Evolutionary conservation across 768 basidiomycete genomes (phyloP).

Genomic region (Leccinum boreale): DNA sequence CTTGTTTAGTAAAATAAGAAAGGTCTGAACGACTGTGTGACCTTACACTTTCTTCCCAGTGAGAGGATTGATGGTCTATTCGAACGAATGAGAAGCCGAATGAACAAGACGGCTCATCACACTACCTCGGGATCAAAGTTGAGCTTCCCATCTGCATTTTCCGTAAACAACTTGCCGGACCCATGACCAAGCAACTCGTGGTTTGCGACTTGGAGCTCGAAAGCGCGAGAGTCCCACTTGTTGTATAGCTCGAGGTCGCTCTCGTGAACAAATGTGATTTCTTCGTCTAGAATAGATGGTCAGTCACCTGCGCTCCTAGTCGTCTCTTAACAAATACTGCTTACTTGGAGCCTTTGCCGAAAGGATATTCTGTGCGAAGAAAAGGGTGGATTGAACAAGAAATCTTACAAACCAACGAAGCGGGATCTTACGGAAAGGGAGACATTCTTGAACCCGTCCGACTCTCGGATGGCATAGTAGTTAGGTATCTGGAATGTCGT

Average conservation of each 20-base stretch:
- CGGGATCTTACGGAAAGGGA: conserved; percentile 62
- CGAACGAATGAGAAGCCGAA: neutral
- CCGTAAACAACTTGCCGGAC: conserved; percentile 79
- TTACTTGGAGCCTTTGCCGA: conserved; percentile 83
- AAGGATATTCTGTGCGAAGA: conserved; percentile 62
- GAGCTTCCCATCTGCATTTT: conserved; percentile 68
- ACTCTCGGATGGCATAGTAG: conserved; percentile 81
- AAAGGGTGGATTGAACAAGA: neutral
- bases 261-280: conserved; percentile 78
- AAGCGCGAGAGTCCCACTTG: conserved; percentile 72
- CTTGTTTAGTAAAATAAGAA: neutral
- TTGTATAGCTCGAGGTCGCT: conserved; percentile 74
- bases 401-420: neutral
- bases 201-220: conserved; percentile 88
- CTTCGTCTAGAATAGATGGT: conserved; percentile 49
- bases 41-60: conserved; percentile 72
- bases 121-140: conserved; percentile 75
- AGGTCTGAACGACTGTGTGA: neutral
- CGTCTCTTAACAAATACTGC: conserved; percentile 13
- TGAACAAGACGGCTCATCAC: conserved; percentile 20
- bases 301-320: neutral
- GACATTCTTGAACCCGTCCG: conserved; percentile 86
- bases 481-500: conserved; percentile 63
- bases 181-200: conserved; percentile 88
- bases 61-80: conserved; percentile 76